Conservation (phyloP, 805 yeast genomes). For the Barnettozyma californica region DNA sequence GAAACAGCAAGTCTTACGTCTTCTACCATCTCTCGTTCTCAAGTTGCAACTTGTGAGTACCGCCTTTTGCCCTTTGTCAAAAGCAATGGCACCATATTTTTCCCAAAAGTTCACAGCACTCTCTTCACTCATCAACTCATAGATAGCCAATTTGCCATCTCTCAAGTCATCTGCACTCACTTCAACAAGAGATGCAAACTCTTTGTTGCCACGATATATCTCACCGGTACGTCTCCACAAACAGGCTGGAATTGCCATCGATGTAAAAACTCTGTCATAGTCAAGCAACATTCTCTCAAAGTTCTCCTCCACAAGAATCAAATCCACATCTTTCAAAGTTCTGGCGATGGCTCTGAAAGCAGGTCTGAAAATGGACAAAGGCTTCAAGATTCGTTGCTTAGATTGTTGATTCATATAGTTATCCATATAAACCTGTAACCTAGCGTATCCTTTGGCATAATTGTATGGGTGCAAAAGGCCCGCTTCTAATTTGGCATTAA, state of each 20-base stretch:
- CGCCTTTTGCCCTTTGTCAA: conserved; percentile 93
- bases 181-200: conserved; percentile 89
- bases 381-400: conserved; percentile 79
- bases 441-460: conserved; percentile 88
- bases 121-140: conserved; percentile 92
- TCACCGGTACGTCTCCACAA: conserved; percentile 97
- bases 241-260: conserved; percentile 98
- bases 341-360: conserved; percentile 91
- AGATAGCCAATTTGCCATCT: conserved; percentile 88
- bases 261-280: conserved; percentile 90
- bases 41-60: conserved; percentile 88
- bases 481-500: conserved; percentile 90
- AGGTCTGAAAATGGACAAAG: conserved; percentile 80
- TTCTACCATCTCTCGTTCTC: conserved; percentile 75
- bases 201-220: conserved; percentile 90
- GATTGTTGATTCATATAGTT: conserved; percentile 82
- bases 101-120: conserved; percentile 98
- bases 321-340: conserved; percentile 83
- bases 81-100: conserved; percentile 92
- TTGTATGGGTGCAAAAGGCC: conserved; percentile 90
- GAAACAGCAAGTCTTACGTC: conserved; percentile 82
- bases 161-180: conserved; percentile 85
- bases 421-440: conserved; percentile 88
- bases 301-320: conserved; percentile 87
- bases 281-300: conserved; percentile 91